phyloP scores from a whole-genome alignment of 1,284 basidiomycete species.

The Leucoagaricus sp. region DNA sequence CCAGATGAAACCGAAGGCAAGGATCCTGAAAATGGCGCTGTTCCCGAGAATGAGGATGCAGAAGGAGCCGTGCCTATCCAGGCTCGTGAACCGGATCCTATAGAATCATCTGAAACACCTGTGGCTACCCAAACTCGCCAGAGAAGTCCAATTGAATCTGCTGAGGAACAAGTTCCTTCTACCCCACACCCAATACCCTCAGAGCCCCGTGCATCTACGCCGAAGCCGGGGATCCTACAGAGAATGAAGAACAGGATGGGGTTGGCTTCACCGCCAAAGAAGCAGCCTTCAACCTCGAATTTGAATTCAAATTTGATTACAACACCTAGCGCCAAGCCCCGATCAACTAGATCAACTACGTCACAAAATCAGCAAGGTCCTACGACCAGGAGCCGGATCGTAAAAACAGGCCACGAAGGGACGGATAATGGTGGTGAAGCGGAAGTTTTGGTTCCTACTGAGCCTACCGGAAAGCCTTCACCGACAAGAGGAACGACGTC shows the following conservation, averaged over 20 bases:
- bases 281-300: neutral
- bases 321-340: constrained; percentile 3
- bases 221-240: constrained; percentile 17
- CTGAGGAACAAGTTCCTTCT: constrained; percentile 17
- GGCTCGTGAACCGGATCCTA: constrained; percentile 18
- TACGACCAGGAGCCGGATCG: no score
- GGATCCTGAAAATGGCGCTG: neutral
- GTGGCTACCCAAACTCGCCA: neutral
- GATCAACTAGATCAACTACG: neutral
- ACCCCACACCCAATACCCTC: neutral
- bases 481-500: neutral
- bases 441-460: neutral
- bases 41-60: constrained; percentile 3
- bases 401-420: neutral
- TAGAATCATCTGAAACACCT: constrained; percentile 23
- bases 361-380: neutral
- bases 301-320: neutral
- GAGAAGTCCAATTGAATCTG: constrained; percentile 21
- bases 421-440: neutral
- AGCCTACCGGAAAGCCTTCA: neutral
- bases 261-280: constrained; percentile 4
- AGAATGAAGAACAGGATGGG: constrained; percentile 15
- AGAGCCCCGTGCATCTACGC: constrained; percentile 19
- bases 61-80: neutral
- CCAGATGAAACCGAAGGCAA: neutral